A percentile compares a stretch with the other conserved stretches of the same genome.
phyloP scores from a whole-genome alignment of 2,329 filamentous ascomycete genomes.

The Aspergillus sergii region DNA sequence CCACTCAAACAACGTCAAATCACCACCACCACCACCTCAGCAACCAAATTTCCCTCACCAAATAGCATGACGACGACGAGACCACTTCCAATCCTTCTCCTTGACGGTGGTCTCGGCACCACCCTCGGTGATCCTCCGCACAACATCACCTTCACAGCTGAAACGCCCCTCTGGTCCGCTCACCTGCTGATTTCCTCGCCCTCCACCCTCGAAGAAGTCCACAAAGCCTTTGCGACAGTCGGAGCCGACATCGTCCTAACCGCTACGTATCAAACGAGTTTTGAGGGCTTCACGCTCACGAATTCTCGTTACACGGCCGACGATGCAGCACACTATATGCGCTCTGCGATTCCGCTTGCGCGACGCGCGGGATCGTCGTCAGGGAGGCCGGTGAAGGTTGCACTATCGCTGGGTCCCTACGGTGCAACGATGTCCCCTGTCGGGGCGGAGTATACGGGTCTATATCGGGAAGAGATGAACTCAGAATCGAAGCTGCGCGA shows the following conservation, averaged over 20 bases:
- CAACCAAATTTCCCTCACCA: neutral
- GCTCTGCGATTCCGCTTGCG: conserved; percentile 41
- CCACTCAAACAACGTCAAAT: neutral
- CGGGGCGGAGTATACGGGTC: conserved; percentile 65
- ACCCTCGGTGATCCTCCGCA: conserved; percentile 62
- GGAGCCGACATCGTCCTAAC: conserved; percentile 67
- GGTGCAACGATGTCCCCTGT: conserved; percentile 66
- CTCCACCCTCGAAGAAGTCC: conserved; percentile 56
- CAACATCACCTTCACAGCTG: conserved; percentile 53
- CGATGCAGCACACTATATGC: conserved; percentile 43
- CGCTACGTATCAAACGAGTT: conserved; percentile 68
- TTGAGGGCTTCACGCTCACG: conserved; percentile 59
- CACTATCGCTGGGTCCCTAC: conserved; percentile 67
- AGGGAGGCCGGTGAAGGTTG: conserved; percentile 31
- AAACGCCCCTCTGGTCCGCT: conserved; percentile 67
- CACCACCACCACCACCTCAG: neutral
- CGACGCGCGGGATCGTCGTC: conserved; percentile 31
- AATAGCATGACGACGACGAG: neutral
- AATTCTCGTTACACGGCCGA: conserved; percentile 49
- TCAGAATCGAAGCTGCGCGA: conserved; percentile 48
- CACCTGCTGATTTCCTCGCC: conserved; percentile 62
- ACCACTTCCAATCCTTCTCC: conserved; percentile 37
- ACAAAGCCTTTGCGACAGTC: conserved; percentile 57
- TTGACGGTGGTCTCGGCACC: conserved; percentile 70
- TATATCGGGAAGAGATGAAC: conserved; percentile 57